Percentiles rank a stretch among this genome's conserved stretches.
Evolutionary conservation across 148 eudicot species (phyloP).

Genomic region (Spergularia bocconei): DNA sequence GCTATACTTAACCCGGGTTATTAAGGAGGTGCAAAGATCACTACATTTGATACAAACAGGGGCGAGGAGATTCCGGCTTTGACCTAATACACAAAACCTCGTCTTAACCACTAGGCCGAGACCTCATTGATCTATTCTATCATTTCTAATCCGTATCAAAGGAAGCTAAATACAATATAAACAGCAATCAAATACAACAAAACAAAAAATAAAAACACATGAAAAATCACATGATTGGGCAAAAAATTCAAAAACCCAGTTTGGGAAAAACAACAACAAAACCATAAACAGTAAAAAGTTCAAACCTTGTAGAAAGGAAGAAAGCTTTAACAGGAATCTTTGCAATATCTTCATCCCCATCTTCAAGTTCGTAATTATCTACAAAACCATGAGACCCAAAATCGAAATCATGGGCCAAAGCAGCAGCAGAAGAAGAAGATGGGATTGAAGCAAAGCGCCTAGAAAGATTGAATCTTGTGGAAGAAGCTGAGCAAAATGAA

Average conservation of each 20-base stretch:
- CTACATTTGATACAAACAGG: background rate
- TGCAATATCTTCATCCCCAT: conserved; percentile 36
- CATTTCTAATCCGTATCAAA: background rate
- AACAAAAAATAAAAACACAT: background rate
- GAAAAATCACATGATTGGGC: background rate
- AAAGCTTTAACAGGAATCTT: conserved; percentile 78
- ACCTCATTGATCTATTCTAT: background rate
- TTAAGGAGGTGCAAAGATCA: background rate
- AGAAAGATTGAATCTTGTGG: conserved; percentile 26
- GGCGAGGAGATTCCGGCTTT: too few species aligned
- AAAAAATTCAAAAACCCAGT: conserved; percentile 2
- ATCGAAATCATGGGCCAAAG: conserved; percentile 46
- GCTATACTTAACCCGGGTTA: too few species aligned
- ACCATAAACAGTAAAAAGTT: background rate
- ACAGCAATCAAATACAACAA: background rate
- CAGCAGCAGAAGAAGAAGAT: conserved; percentile 29
- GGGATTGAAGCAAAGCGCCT: conserved; percentile 57
- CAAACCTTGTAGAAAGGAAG: conserved; percentile 66
- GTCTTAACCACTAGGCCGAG: background rate
- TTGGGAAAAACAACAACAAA: background rate
- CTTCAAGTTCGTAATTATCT: conserved; percentile 25
- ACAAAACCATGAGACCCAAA: conserved; percentile 25
- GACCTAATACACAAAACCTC: too few species aligned
- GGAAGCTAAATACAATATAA: background rate
- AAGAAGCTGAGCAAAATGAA: conserved; percentile 22